Conservation (phyloP, 2,329 filamentous ascomycete genomes). For the Phialocephala subalpina region DNA sequence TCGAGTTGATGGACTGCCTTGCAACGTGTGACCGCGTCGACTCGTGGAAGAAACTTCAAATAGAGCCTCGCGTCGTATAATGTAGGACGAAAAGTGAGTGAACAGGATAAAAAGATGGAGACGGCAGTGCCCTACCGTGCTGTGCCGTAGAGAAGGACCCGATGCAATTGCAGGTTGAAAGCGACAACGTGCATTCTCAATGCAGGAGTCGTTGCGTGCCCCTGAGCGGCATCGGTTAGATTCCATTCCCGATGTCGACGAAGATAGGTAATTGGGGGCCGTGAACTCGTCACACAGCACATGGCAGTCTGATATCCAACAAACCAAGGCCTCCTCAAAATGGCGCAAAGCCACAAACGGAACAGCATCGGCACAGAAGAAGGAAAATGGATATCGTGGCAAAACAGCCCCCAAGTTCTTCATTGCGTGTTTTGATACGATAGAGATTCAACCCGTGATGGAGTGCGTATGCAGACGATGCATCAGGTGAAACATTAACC, state of each 20-base stretch:
- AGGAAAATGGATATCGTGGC: neutral
- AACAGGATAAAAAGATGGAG: neutral
- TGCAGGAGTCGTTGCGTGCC: neutral
- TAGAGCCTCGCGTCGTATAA: neutral
- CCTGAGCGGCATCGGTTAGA: neutral
- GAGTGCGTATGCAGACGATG: neutral
- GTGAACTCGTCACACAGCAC: constrained; percentile 2
- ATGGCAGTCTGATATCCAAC: neutral
- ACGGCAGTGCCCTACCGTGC: constrained; percentile 2
- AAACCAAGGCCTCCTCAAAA: neutral
- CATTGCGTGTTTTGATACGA: constrained; percentile 6
- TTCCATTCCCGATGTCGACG: neutral
- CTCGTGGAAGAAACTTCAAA: neutral
- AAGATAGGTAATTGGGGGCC: neutral
- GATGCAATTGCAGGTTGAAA: neutral
- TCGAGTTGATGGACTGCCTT: too few species aligned
- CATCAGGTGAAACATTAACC: neutral
- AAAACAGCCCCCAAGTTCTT: neutral
- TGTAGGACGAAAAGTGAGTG: neutral
- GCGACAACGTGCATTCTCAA: neutral
- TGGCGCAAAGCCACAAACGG: constrained; percentile 4
- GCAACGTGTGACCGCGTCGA: neutral
- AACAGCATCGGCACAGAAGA: neutral
- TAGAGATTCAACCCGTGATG: neutral
- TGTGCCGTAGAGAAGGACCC: constrained; percentile 1